Conservation (phyloP, 345 rosid genomes). For the Dipteronia sinensis region DNA sequence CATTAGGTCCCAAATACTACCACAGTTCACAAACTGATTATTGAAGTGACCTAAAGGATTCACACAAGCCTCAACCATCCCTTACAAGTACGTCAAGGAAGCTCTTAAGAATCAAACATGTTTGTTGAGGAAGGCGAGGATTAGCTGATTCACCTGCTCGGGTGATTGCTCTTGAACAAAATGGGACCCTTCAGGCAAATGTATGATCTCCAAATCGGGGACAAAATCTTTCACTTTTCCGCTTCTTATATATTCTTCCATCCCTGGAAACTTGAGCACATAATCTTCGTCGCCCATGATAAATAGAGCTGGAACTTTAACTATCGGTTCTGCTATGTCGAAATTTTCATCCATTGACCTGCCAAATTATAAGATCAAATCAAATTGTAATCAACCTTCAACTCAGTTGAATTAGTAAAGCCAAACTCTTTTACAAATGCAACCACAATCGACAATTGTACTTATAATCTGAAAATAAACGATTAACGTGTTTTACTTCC, state of each 20-base stretch:
- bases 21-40: background rate
- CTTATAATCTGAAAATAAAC: background rate
- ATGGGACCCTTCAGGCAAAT: constrained; percentile 57
- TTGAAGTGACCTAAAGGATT: background rate
- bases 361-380: background rate
- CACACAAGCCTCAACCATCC: background rate
- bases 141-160: constrained; percentile 45
- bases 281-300: constrained; percentile 61
- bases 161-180: constrained; percentile 63
- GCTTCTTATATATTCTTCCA: constrained; percentile 45
- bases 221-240: constrained; percentile 44
- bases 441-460: background rate
- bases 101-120: constrained; percentile 12
- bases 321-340: constrained; percentile 24
- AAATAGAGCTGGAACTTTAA: constrained; percentile 46
- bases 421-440: background rate
- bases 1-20: background rate
- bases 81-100: background rate
- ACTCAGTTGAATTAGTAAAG: background rate
- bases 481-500: background rate
- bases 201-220: constrained; percentile 44
- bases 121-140: constrained; percentile 44
- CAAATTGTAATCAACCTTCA: background rate
- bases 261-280: constrained; percentile 48
- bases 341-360: constrained; percentile 34